A percentile compares a stretch with the other conserved stretches of the same genome.
Conservation (phyloP, 75 land plant genomes). For the Picea glauca region DNA sequence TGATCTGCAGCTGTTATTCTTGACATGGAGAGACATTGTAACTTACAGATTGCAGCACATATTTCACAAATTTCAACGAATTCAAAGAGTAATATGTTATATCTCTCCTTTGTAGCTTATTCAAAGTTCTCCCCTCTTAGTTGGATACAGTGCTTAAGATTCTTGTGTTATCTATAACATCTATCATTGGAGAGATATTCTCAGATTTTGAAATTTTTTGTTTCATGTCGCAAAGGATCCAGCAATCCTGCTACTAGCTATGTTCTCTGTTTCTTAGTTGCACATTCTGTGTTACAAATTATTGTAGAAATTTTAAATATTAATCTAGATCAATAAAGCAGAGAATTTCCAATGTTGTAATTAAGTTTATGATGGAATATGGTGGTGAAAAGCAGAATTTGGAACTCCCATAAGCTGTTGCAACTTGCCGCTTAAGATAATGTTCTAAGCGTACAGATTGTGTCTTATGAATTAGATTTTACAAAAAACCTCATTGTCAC, state of each 20-base stretch:
- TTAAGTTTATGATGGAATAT: no score
- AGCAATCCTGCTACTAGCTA: background rate
- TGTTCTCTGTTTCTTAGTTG: background rate
- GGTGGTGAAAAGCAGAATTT: background rate
- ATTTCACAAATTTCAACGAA: conserved; percentile 57
- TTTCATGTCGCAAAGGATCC: background rate
- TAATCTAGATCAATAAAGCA: background rate
- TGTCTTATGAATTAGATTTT: background rate
- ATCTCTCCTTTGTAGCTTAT: background rate
- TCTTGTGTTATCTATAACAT: background rate
- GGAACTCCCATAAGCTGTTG: background rate
- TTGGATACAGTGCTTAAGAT: background rate
- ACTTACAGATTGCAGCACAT: conserved; percentile 75
- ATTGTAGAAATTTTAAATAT: background rate
- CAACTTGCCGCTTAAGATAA: no score
- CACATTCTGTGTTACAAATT: background rate
- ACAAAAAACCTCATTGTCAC: background rate
- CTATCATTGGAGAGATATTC: background rate
- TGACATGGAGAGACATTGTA: conserved; percentile 85
- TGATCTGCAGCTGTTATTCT: conserved; percentile 50
- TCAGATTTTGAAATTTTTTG: background rate
- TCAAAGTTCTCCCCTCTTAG: background rate
- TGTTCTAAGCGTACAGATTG: background rate
- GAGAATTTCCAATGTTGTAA: no score
- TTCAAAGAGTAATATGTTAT: conserved; percentile 44